Conservation (phyloP, 768 basidiomycete genomes). For the Rhodotorula babjevae region DNA sequence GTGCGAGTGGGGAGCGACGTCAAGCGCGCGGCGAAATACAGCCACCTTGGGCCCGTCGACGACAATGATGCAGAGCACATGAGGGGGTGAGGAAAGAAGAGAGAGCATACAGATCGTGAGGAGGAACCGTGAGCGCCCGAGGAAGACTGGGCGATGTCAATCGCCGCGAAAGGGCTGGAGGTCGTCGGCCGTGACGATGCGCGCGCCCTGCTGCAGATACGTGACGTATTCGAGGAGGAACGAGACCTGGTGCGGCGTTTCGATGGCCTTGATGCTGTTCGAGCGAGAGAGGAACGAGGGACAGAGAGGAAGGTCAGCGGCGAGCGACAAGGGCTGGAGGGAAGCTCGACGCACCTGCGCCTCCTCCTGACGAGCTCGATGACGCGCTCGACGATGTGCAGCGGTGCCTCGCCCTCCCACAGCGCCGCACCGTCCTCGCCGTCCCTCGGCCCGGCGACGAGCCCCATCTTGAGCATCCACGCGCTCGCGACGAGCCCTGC, state of each 20-base stretch:
- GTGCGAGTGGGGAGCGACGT: no score
- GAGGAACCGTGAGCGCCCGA: no score
- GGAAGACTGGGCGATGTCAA: background rate
- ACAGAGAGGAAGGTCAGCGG: background rate
- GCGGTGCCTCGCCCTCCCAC: conserved; percentile 50
- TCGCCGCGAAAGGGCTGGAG: background rate
- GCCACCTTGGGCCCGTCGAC: no score
- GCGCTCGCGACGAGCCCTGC: conserved; percentile 87
- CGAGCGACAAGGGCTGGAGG: background rate
- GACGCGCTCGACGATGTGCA: conserved; percentile 66
- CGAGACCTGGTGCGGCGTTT: conserved; percentile 86
- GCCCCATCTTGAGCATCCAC: conserved; percentile 85
- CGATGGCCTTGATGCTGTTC: conserved; percentile 71
- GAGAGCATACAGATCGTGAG: no score
- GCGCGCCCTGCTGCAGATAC: conserved; percentile 48
- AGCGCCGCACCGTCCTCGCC: conserved; percentile 38
- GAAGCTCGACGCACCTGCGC: conserved; percentile 47
- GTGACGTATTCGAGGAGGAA: conserved; percentile 75
- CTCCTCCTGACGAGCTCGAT: conserved; percentile 69
- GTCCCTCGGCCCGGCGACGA: conserved; percentile 50
- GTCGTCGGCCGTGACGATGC: background rate
- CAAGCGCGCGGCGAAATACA: no score
- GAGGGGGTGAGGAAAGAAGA: no score
- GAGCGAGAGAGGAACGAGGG: no score
- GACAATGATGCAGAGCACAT: no score